Evolutionary conservation across 768 basidiomycete genomes (phyloP).

Genomic region (Termitomyces sp.): DNA sequence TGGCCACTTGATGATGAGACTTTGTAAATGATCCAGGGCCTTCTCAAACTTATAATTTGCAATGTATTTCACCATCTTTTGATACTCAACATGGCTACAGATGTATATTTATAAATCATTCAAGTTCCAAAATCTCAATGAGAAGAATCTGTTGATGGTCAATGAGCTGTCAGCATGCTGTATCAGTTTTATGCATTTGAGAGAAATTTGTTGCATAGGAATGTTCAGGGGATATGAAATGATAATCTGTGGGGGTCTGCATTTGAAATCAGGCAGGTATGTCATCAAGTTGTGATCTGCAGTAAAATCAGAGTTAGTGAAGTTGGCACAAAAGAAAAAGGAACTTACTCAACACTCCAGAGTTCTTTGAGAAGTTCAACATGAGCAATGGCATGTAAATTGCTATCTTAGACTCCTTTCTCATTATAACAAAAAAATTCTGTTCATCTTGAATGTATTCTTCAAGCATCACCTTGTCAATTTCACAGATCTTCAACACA

Average conservation of each 20-base stretch:
- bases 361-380: conserved; percentile 21
- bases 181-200: conserved; percentile 20
- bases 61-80: conserved; percentile 10
- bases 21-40: too few relatives aligned
- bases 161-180: conserved; percentile 13
- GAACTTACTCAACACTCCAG: conserved; percentile 10
- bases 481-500: conserved; percentile 4
- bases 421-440: too few relatives aligned
- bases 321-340: neutral
- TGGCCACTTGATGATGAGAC: too few relatives aligned
- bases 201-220: conserved; percentile 15
- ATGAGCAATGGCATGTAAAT: too few relatives aligned
- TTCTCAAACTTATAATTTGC: too few relatives aligned
- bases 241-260: conserved; percentile 13
- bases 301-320: neutral
- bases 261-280: conserved; percentile 8
- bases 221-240: conserved; percentile 3
- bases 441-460: conserved; percentile 19
- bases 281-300: conserved; percentile 12
- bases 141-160: conserved; percentile 14
- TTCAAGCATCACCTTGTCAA: conserved; percentile 19
- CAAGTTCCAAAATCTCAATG: conserved; percentile 17
- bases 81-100: conserved; percentile 19
- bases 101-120: conserved; percentile 21
- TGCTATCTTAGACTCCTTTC: too few relatives aligned